Evolutionary conservation across 768 basidiomycete species (phyloP).

Genomic region (Ramaria rubella): DNA sequence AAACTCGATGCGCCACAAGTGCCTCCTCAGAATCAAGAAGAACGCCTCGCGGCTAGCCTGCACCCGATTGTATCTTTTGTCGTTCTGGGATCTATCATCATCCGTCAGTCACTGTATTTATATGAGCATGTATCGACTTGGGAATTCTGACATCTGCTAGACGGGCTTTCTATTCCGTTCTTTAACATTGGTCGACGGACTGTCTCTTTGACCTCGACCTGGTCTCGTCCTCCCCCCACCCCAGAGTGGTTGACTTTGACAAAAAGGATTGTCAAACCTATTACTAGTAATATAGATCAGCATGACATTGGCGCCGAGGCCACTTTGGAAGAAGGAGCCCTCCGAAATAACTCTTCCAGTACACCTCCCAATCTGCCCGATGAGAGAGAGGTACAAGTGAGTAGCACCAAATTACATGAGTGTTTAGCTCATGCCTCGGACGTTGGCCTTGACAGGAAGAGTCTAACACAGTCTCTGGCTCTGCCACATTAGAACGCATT

Average conservation of each 20-base stretch:
- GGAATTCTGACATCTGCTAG: constrained; percentile 17
- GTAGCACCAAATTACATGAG: not conserved
- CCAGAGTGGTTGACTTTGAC: constrained; percentile 1
- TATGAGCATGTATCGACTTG: not conserved
- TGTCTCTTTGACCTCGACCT: not conserved
- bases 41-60: constrained; percentile 63
- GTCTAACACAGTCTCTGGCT: too few species aligned
- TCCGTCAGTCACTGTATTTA: constrained; percentile 56
- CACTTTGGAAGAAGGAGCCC: not conserved
- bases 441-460: not conserved
- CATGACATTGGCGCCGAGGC: not conserved
- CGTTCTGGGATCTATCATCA: constrained; percentile 79
- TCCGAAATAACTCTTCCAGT: not conserved
- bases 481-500: too few species aligned
- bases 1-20: constrained; percentile 49
- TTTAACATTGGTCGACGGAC: constrained; percentile 36
- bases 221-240: not conserved
- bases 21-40: constrained; percentile 62
- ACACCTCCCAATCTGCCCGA: not conserved
- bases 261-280: not conserved
- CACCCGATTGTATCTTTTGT: constrained; percentile 85
- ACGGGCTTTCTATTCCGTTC: constrained; percentile 46
- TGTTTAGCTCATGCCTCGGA: not conserved
- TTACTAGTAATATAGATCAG: too few species aligned
- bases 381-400: not conserved